Evolutionary conservation across 805 yeast species (phyloP).

Genomic region (Wickerhamomyces silvicola): DNA sequence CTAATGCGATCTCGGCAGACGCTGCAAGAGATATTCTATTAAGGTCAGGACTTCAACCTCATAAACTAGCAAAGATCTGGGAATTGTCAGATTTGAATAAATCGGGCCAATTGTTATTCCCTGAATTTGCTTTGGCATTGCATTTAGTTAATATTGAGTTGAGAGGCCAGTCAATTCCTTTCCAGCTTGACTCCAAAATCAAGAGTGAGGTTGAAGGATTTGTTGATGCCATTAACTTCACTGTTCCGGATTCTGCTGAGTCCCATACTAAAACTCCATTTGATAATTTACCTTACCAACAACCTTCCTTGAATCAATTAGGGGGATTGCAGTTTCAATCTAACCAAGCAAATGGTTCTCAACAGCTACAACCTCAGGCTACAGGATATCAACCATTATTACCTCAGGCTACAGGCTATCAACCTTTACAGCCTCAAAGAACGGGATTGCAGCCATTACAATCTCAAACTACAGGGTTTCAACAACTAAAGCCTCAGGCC

Average conservation of each 20-base stretch:
- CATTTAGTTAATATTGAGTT: slow-evolving; percentile 75
- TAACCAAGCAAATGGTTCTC: slow-evolving; percentile 22
- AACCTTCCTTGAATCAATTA: slow-evolving; percentile 26
- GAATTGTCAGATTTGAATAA: slow-evolving; percentile 81
- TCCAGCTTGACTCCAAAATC: slow-evolving; percentile 61
- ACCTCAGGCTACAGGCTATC: slow-evolving; percentile 21
- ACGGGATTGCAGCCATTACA: slow-evolving; percentile 29
- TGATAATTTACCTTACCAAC: slow-evolving; percentile 28
- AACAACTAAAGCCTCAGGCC: too few relatives aligned
- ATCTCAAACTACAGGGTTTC: too few relatives aligned
- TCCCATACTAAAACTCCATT: slow-evolving; percentile 31
- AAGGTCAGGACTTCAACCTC: slow-evolving; percentile 72
- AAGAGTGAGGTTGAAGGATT: slow-evolving; percentile 81
- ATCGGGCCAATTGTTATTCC: slow-evolving; percentile 81
- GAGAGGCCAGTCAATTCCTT: slow-evolving; percentile 75
- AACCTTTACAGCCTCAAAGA: slow-evolving; percentile 26
- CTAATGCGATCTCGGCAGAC: slow-evolving; percentile 52
- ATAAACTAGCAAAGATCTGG: slow-evolving; percentile 82
- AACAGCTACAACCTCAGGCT: slow-evolving; percentile 25
- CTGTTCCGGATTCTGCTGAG: slow-evolving; percentile 50
- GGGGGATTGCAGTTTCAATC: slow-evolving; percentile 27
- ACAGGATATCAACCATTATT: slow-evolving; percentile 28
- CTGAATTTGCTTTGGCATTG: slow-evolving; percentile 90
- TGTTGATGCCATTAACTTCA: slow-evolving; percentile 81
- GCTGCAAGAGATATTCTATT: slow-evolving; percentile 74